These are phyloP conservation scores for Whalleya microplaca DNA, from an alignment of 2,329 filamentous ascomycete species.

Conservation along the genomic window DNA sequence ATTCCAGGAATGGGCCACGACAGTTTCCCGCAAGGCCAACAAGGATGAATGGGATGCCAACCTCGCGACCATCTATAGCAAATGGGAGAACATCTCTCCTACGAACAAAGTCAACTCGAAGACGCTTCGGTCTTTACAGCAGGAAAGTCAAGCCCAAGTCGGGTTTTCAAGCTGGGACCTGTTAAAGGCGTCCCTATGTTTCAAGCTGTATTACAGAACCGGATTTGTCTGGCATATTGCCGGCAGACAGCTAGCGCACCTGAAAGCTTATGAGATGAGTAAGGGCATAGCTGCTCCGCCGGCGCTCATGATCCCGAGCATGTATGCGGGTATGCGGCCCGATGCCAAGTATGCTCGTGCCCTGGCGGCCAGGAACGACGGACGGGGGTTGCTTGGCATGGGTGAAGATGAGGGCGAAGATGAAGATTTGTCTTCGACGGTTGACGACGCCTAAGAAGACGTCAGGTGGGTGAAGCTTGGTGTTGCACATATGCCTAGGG, in stretches of 20 bases:
- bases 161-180: slow-evolving; percentile 49
- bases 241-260: slow-evolving; percentile 50
- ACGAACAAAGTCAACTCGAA: slow-evolving; percentile 31
- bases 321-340: slow-evolving; percentile 33
- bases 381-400: slow-evolving; percentile 9
- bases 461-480: not conserved
- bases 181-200: slow-evolving; percentile 54
- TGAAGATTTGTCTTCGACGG: slow-evolving; percentile 14
- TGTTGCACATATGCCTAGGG: too few relatives aligned
- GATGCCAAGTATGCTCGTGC: slow-evolving; percentile 33
- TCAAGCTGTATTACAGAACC: slow-evolving; percentile 42
- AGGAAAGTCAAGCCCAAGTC: slow-evolving; percentile 26
- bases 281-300: slow-evolving; percentile 20
- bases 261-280: slow-evolving; percentile 46
- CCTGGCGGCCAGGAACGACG: slow-evolving; percentile 24
- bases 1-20: slow-evolving; percentile 37
- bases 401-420: slow-evolving; percentile 20
- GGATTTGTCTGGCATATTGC: slow-evolving; percentile 52
- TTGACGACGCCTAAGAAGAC: slow-evolving; percentile 24
- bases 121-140: slow-evolving; percentile 37
- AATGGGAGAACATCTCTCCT: slow-evolving; percentile 49
- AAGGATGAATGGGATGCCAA: slow-evolving; percentile 25
- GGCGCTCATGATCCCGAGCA: slow-evolving; percentile 40
- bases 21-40: not conserved
- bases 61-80: slow-evolving; percentile 43